Conservation (phyloP, 2,329 filamentous ascomycete genomes). For the Rachicladosporium sp. region DNA sequence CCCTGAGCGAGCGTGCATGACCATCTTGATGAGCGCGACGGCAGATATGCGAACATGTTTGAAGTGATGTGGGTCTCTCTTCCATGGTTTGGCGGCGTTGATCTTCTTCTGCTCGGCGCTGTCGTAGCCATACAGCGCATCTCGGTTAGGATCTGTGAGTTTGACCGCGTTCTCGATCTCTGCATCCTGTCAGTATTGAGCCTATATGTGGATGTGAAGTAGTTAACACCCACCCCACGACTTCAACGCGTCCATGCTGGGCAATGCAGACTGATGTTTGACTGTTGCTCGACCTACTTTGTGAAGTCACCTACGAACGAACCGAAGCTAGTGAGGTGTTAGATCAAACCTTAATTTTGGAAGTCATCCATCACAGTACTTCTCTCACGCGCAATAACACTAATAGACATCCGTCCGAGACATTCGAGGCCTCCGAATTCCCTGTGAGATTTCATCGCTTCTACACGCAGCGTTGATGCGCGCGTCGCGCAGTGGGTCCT, state of each 20-base stretch:
- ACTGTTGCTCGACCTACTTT: too few relatives aligned
- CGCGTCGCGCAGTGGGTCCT: too few relatives aligned
- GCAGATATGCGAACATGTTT: constrained; percentile 87
- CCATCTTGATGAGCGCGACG: constrained; percentile 93
- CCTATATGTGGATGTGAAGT: constrained; percentile 1
- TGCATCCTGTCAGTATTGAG: constrained; percentile 26
- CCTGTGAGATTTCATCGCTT: too few relatives aligned
- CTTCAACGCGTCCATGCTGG: constrained; percentile 35
- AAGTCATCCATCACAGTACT: too few relatives aligned
- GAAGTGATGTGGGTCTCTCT: constrained; percentile 70
- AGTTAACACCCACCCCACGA: constrained; percentile 43
- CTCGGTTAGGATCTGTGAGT: constrained; percentile 73
- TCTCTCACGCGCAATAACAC: too few relatives aligned
- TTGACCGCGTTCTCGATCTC: constrained; percentile 76
- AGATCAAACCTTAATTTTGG: too few relatives aligned
- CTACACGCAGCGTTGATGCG: too few relatives aligned
- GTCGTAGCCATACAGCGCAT: constrained; percentile 84
- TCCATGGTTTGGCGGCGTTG: constrained; percentile 60
- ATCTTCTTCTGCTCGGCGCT: constrained; percentile 54
- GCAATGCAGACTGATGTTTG: too few relatives aligned
- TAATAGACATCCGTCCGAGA: too few relatives aligned
- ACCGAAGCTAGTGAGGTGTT: too few relatives aligned
- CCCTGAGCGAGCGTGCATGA: constrained; percentile 95
- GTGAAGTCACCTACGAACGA: too few relatives aligned
- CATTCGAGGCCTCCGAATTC: too few relatives aligned